Evolutionary conservation across 1,139 yeast species (phyloP).

Genomic region (Suhomyces chickasaworum): DNA sequence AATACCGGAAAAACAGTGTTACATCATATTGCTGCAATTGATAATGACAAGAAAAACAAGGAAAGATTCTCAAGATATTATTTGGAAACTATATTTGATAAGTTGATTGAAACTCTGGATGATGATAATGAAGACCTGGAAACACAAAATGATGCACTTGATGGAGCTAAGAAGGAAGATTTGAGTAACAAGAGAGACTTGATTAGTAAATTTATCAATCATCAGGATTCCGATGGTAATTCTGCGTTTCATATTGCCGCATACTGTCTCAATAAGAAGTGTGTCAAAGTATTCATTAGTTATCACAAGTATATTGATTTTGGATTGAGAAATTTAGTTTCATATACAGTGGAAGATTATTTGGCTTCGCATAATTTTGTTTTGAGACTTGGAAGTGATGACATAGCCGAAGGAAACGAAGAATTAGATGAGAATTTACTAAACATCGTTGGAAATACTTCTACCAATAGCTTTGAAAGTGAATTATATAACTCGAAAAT

Average conservation of each 20-base stretch:
- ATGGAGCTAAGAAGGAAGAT: conserved; percentile 7
- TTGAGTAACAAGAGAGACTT: conserved; percentile 26
- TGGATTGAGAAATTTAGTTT: conserved; percentile 63
- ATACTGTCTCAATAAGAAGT: conserved; percentile 68
- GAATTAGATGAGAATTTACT: conserved; percentile 10
- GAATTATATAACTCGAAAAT: conserved; percentile 42
- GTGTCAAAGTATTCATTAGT: conserved; percentile 69
- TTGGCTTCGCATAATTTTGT: conserved; percentile 47
- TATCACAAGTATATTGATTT: conserved; percentile 73
- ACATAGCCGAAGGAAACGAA: conserved; percentile 16
- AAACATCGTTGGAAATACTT: conserved; percentile 14
- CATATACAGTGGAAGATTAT: conserved; percentile 76
- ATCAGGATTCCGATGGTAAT: conserved; percentile 82
- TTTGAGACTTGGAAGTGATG: conserved; percentile 19
- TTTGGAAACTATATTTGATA: conserved; percentile 73
- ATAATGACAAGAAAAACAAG: conserved; percentile 46
- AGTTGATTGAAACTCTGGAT: conserved; percentile 37
- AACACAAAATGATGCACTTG: conserved; percentile 14
- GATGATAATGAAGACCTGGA: conserved; percentile 18
- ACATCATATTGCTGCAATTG: conserved; percentile 71
- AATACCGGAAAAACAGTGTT: conserved; percentile 69
- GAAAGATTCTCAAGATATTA: conserved; percentile 81
- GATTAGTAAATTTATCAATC: conserved; percentile 71
- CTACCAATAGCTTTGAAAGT: conserved; percentile 39
- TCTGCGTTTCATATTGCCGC: conserved; percentile 87